Evolutionary conservation across 257 asterid genomes (phyloP).

Genomic region (Thymus mandschuricus): DNA sequence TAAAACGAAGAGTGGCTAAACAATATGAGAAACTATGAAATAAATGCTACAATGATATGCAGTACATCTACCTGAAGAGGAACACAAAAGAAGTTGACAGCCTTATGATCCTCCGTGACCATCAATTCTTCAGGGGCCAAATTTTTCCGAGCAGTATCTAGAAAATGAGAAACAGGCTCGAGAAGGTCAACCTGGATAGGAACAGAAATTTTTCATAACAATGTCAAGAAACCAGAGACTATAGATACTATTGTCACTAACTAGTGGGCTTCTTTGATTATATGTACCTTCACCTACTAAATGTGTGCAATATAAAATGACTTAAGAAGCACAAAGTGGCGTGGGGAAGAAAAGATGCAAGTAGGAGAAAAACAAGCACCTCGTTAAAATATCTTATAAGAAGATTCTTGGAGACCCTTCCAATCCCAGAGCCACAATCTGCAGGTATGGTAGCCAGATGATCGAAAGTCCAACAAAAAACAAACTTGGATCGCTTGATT

Average conservation of each 20-base stretch:
- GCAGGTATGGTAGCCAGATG: constrained; percentile 34
- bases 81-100: constrained; percentile 77
- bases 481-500: neutral
- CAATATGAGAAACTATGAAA: constrained; percentile 1
- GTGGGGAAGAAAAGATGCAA: neutral
- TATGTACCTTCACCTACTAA: neutral
- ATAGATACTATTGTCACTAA: neutral
- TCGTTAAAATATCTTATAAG: constrained; percentile 83
- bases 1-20: constrained; percentile 21
- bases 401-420: constrained; percentile 84
- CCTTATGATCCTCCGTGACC: constrained; percentile 66
- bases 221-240: constrained; percentile 15
- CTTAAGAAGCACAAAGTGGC: neutral
- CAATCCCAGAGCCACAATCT: constrained; percentile 99
- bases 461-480: constrained; percentile 25
- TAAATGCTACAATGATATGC: neutral
- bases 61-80: constrained; percentile 76
- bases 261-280: constrained; percentile 5
- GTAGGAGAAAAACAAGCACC: constrained; percentile 41
- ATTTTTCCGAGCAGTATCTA: constrained; percentile 81
- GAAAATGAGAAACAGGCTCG: constrained; percentile 92
- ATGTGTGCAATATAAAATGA: neutral
- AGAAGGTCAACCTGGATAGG: constrained; percentile 84
- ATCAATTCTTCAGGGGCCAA: constrained; percentile 70
- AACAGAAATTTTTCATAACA: constrained; percentile 16